These are phyloP conservation scores for Eucalyptus cladocalyx DNA, from an alignment of 345 rosid genomes.

Conservation along the genomic window DNA sequence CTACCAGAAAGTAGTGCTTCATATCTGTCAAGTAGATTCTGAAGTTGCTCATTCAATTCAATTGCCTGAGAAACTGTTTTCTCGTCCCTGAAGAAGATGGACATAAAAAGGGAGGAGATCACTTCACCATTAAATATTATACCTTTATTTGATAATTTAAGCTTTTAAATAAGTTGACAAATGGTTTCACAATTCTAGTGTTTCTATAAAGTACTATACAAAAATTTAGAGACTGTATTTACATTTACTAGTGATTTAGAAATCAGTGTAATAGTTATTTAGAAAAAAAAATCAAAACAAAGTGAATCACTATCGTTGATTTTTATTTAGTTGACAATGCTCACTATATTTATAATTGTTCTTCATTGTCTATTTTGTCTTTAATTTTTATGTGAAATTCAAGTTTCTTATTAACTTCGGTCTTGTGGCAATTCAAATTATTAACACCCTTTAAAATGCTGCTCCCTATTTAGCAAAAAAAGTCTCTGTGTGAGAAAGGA, in stretches of 20 bases:
- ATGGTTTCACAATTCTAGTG: background rate
- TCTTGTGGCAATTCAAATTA: background rate
- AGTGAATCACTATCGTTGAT: background rate
- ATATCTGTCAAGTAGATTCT: slow-evolving; percentile 70
- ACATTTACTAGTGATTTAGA: background rate
- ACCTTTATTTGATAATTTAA: background rate
- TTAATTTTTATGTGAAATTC: background rate
- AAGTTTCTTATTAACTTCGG: background rate
- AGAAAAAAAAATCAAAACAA: background rate
- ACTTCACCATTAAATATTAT: background rate
- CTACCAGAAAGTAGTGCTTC: slow-evolving; percentile 56
- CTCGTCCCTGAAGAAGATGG: slow-evolving; percentile 52
- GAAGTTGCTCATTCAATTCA: slow-evolving; percentile 83
- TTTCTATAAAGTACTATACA: background rate
- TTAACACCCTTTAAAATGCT: background rate
- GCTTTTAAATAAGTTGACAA: background rate
- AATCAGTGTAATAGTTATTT: background rate
- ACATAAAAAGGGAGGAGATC: background rate
- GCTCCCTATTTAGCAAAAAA: background rate
- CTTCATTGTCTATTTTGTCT: background rate
- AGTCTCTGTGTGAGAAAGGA: background rate
- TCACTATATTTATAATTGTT: background rate
- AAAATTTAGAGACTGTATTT: background rate
- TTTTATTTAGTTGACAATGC: background rate
- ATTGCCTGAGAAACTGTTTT: slow-evolving; percentile 79